Base-by-base conservation (phyloP, 768 basidiomycete genomes). In the Boletus speciosus region DNA sequence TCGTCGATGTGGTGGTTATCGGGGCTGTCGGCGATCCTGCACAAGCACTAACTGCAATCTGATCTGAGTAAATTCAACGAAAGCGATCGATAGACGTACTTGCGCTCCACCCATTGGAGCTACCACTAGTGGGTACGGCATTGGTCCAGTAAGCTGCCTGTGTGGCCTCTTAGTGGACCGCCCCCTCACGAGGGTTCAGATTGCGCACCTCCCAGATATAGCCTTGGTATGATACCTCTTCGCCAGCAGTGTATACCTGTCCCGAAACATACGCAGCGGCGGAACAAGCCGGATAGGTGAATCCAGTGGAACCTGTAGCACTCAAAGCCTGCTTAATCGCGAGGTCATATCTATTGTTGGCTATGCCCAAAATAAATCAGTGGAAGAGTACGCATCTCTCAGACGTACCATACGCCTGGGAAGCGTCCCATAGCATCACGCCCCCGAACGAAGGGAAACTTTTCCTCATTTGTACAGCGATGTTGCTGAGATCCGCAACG, bases 251-350 rank as follows among this genome's bases (percentile, higher is more conserved):
- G 65, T 88, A 86, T 51, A 63, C 72, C 8, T 66, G 74, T 16
- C 81, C 80, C 9, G 78, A 64, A 47, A 73, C 71, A 61, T 70
- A 87, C 0, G 81, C 76, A 16, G 81, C 73, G 10, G 84, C 81
- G 38, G 78, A 75, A 64, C 84, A 88, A 47, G 79, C 58, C 15
- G 84, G 83, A 68, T 76, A 86, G 3, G 79, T 81, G 67, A 87
- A 88, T 8, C 85, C 84, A 16, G 81, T 82, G n/a, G 84, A 83
- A 44, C 85, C 84, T 35, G 84, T 81, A 14, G 80, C 79, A 14
- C 70, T 67, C 36, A 87, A 73, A 27, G 80, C 76, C 54, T 78
- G 77, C 70, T 88, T 87, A 55, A 86, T 80, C 6, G 77, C 80
- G 15, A 76, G 64, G 61, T 86, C 83, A 58, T 78, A 87, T 29